phyloP scores from a whole-genome alignment of 495 filamentous ascomycete species.

The Penicillium taxi region DNA sequence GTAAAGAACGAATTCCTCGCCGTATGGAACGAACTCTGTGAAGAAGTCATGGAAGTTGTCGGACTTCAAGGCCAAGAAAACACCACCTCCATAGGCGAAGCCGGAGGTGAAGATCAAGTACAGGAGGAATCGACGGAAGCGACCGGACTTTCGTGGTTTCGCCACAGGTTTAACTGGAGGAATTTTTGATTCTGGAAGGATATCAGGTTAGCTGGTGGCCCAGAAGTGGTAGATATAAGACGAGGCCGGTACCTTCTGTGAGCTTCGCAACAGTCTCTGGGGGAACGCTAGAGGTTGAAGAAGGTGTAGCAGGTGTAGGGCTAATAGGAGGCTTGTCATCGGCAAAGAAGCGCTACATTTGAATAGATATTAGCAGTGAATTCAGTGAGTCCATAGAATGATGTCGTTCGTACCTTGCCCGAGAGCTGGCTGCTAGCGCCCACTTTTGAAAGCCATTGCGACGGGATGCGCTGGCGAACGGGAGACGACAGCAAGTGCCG shows the following conservation, averaged over 20 bases:
- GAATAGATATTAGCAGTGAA: constrained; percentile 5
- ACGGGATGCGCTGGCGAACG: constrained; percentile 35
- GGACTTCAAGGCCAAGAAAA: constrained; percentile 83
- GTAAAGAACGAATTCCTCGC: constrained; percentile 92
- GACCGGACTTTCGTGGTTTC: constrained; percentile 58
- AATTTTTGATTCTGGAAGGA: constrained; percentile 18
- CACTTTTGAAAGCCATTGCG: constrained; percentile 41
- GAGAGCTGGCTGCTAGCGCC: constrained; percentile 37
- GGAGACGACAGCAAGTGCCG: constrained; percentile 38
- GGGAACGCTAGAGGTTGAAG: constrained; percentile 47
- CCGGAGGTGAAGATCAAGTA: constrained; percentile 64
- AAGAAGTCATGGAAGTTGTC: constrained; percentile 99
- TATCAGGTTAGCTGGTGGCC: constrained; percentile 9
- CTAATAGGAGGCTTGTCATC: constrained; percentile 32
- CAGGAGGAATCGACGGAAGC: constrained; percentile 67
- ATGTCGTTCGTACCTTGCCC: constrained; percentile 35
- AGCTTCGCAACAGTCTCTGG: constrained; percentile 56
- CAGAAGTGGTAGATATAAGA: constrained; percentile 4
- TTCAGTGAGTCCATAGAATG: constrained; percentile 5
- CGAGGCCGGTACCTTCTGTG: constrained; percentile 32
- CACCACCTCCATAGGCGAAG: constrained; percentile 74
- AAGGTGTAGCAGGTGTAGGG: constrained; percentile 37
- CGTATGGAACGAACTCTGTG: constrained; percentile 92
- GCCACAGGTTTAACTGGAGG: constrained; percentile 33
- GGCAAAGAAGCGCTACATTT: constrained; percentile 36